Evolutionary conservation across 2,329 filamentous ascomycete species (phyloP), one percentile per base, ranked within the genome.

Genomic region (Colletotrichum falcatum): DNA sequence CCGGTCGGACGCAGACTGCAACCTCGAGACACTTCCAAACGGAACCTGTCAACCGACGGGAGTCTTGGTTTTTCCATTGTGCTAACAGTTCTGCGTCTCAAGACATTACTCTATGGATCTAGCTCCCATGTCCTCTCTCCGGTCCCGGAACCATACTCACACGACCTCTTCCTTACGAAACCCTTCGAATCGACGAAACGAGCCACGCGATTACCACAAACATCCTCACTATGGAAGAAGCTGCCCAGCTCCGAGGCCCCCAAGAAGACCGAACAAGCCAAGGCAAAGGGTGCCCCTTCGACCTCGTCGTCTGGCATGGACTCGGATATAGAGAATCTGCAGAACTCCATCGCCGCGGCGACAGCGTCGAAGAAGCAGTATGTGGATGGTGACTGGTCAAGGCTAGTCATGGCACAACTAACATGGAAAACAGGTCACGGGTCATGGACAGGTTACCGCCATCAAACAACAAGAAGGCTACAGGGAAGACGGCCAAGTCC

Each of bases 151-250:
- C 81, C 84, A 20, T 82, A 83, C 63, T 81, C 85, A 37, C 86
- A 86, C 79, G 88, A 91, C 65, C 79, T 91, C 33, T 91, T 86
- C 77, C 82, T 86, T 49, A 86, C 87, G 55, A 82, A 85, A 71
- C 83, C 85, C n/a, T 82, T 83, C 74, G 82, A 85, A 65, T 81
- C 84, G 4, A 80, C 82, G 23, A 80, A 80, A 73, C 81, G 81
- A 73, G 85, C 85, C 35, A 82, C 83, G 71, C 83, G 83, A 74
- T 77, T 89, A 30, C 83, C 86, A 33, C 80, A 85, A n/a, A 83
- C 86, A 28, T 85, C 85, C 75, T 85, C 84, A 8, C 79, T 90
- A 30, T 84, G 87, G 75, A 80, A 80, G 68, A 84, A 83, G 66
- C 37, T 71, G 20, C 64, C 64, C 28, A 48, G 65, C 30, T 35